Evolutionary conservation across 331 rosid species (phyloP).

Genomic region (Stylosanthes scabra): DNA sequence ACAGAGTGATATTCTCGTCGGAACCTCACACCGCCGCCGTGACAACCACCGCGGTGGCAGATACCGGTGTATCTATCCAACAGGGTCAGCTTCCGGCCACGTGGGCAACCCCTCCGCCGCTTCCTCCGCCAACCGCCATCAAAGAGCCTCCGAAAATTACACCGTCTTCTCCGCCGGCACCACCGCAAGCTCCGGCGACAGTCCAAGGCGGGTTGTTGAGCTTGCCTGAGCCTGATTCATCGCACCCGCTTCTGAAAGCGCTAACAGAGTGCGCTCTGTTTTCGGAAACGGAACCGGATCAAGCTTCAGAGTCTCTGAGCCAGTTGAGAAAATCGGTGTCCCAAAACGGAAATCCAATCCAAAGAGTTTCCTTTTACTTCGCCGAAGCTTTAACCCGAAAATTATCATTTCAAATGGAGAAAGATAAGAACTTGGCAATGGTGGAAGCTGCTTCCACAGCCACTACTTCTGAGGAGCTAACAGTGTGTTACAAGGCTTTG

Average conservation of each 20-base stretch:
- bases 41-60: background rate
- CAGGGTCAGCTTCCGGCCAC: slow-evolving; percentile 40
- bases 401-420: slow-evolving; percentile 44
- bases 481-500: slow-evolving; percentile 78
- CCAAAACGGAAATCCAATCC: slow-evolving; percentile 85
- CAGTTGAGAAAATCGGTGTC: slow-evolving; percentile 63
- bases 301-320: slow-evolving; percentile 61
- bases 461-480: slow-evolving; percentile 62
- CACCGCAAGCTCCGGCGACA: background rate
- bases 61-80: slow-evolving; percentile 33
- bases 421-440: slow-evolving; percentile 32
- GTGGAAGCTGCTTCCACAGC: slow-evolving; percentile 12
- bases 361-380: slow-evolving; percentile 76
- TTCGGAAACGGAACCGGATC: slow-evolving; percentile 63
- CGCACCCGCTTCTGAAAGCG: slow-evolving; percentile 72
- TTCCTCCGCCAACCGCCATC: slow-evolving; percentile 35
- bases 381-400: slow-evolving; percentile 62
- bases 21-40: slow-evolving; percentile 41
- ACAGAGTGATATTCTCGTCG: slow-evolving; percentile 65
- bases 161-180: slow-evolving; percentile 9
- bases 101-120: slow-evolving; percentile 53
- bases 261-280: slow-evolving; percentile 70
- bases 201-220: slow-evolving; percentile 43
- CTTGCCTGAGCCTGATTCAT: slow-evolving; percentile 52
- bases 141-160: slow-evolving; percentile 37